These are phyloP conservation scores for Paecilomyces formosus DNA, from an alignment of 2,329 filamentous ascomycete species.

Conservation along the genomic window DNA sequence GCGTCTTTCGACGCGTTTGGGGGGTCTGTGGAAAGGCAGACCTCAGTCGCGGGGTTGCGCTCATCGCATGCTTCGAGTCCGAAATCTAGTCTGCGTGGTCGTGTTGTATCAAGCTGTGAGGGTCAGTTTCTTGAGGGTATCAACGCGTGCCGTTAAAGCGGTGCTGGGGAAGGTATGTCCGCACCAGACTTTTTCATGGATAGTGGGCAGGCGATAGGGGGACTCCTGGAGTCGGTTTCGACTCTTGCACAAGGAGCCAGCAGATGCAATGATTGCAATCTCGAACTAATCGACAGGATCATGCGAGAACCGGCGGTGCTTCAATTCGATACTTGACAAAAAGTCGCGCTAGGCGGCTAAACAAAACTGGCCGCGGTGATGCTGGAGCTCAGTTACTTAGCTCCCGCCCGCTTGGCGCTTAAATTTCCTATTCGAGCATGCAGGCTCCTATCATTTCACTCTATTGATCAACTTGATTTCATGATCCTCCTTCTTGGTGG, in stretches of 20 bases:
- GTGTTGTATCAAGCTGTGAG: neutral
- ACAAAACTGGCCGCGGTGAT: neutral
- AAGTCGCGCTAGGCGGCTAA: neutral
- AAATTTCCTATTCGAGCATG: too few species aligned
- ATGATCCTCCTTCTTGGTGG: too few species aligned
- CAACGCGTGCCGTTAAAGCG: neutral
- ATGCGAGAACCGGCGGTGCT: neutral
- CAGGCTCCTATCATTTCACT: too few species aligned
- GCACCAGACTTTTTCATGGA: neutral
- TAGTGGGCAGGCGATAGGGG: neutral
- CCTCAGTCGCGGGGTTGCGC: constrained; percentile 71
- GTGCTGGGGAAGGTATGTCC: neutral
- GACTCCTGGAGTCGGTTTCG: neutral
- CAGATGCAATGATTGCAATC: neutral
- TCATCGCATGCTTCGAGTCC: constrained; percentile 59
- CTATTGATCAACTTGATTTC: too few species aligned
- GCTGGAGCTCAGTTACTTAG: too few species aligned
- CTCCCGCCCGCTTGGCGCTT: too few species aligned
- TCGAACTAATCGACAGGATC: neutral
- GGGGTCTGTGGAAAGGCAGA: constrained; percentile 77
- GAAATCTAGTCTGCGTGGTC: neutral
- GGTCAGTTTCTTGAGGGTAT: neutral
- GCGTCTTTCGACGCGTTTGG: constrained; percentile 38
- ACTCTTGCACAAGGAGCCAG: neutral
- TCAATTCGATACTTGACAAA: neutral